Evolutionary conservation across 192 early-diverging fungal genomes (phyloP), one percentile per base, ranked within the genome.

Genomic region (Linnemannia hyalina): DNA sequence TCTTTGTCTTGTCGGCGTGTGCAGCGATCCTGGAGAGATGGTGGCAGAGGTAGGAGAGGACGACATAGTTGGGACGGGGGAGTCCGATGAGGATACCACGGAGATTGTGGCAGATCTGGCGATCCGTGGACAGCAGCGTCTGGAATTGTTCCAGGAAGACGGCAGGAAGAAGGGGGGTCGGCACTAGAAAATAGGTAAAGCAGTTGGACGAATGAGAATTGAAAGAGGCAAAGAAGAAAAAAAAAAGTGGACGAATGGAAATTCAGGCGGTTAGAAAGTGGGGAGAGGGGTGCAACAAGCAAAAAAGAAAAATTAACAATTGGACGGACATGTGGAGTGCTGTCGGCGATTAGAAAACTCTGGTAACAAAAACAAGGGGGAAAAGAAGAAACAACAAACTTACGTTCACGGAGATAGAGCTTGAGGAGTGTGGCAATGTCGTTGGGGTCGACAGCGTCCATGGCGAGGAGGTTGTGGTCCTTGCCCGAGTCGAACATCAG

Each of bases 391-490:
- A 35, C 49, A 71, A 13, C 65, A 18, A 38, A 82, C 90, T 82
- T 91, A 93, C 92, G 84, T 82, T 94, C 92, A 77, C 93, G 81
- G 26, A 94, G 72, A 75, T 93, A 94, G 75, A 91, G 86, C 71
- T 93, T 94, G 20, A 94, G 82, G 35, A 94, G 80, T 35, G 92
- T 88, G 41, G 90, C 92, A 47, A 93, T 92, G 16, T 90, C 91
- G 69, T 94, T 91, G 16, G 93, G 92, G 69, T 94, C 93, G 41
- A 84, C 75, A 26, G 79, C 83, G 1, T 82, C 79, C 54, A 86
- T 86, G 16, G 74, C 52, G 49, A 83, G 69, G 46, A 93, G 85
- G 74, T 93, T 89, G 68, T 88, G 60, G 73, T 93, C 92, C 70
- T 81, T 89, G 87, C 92, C 92, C 75, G 82, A 68, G 73, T 92